Base-by-base conservation (phyloP, 2,329 filamentous ascomycete genomes). In the Clarireedia hainanense region DNA sequence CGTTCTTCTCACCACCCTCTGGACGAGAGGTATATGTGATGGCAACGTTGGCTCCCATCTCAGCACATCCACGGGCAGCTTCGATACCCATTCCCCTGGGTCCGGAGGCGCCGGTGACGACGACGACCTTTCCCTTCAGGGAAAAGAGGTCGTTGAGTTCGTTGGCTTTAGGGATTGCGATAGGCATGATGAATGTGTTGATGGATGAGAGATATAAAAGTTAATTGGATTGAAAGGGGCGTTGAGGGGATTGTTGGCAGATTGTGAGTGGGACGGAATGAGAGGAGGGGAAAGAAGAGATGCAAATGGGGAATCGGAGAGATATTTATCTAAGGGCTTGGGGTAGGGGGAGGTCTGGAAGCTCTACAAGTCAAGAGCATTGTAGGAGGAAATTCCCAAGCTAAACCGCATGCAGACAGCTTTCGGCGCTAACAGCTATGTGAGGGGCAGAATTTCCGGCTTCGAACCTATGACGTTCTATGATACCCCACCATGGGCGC, bases 81-180 rank as follows among this genome's bases (percentile, higher is more conserved):
- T 85, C 82, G 58, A 83, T 84, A 58, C 83, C 83, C 74, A 86
- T 86, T 55, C 83, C 83, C 58, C 80, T 81, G 55, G 88, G 80
- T 9, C 83, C 83, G 45, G 77, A 79, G 57, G 76, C 84, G 45
- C 84, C 83, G 37, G 83, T 83, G 1, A 87, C 80, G 43, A 84
- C 69, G 49, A 86, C 75, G 5, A 85, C 78, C 68, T 82, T 85
- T 65, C 79, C 77, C 57, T 76, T 76, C 56, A 88, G 72, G 62
- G 75, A 79, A 73, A 87, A 86, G 57, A 80, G 73, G 67, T 79
- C 85, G 61, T 76, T 70, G 64, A 89, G 78, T 64, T 74, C 75
- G 61, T 75, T 74, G 60, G 81, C 73, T 66, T 80, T 70, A 65
- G 84, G 82, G 59, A 84, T 72, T 67, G 72, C 63, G 65, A 79